Percentiles rank a stretch among this genome's conserved stretches.
Evolutionary conservation across 768 basidiomycete genomes (phyloP).

Genomic region (Boletus sp.): DNA sequence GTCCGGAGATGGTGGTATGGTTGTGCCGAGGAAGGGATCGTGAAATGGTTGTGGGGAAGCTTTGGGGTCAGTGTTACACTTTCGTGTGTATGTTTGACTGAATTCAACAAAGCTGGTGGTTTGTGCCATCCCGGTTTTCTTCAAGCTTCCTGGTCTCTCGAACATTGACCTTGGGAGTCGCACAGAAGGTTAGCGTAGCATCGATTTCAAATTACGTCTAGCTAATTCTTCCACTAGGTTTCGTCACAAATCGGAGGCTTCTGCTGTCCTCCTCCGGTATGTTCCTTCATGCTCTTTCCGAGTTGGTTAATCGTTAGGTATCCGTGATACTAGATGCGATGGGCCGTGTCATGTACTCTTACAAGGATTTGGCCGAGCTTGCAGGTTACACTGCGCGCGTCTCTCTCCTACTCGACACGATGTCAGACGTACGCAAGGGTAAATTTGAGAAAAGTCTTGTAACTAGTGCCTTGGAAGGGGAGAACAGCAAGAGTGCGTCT

Average conservation of each 20-base stretch:
- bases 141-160: constrained; percentile 71
- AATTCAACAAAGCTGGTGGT: constrained; percentile 57
- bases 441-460: constrained; percentile 88
- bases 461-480: constrained; percentile 65
- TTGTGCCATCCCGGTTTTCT: constrained; percentile 93
- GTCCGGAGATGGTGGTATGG: constrained; percentile 84
- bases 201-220: not conserved
- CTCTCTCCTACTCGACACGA: constrained; percentile 82
- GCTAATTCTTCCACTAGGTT: constrained; percentile 48
- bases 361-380: constrained; percentile 93
- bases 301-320: not conserved
- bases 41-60: constrained; percentile 97
- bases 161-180: constrained; percentile 74
- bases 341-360: constrained; percentile 94
- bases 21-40: constrained; percentile 89
- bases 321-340: constrained; percentile 66
- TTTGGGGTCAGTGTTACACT: constrained; percentile 65
- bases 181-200: constrained; percentile 67
- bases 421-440: constrained; percentile 79
- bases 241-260: constrained; percentile 93
- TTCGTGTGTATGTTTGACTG: constrained; percentile 1
- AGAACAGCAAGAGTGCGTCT: constrained; percentile 69
- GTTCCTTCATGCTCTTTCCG: constrained; percentile 11
- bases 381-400: constrained; percentile 96
- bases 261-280: constrained; percentile 81